phyloP scores from a whole-genome alignment of 139 green algal species.

The Chlamydomonas eustigma region DNA sequence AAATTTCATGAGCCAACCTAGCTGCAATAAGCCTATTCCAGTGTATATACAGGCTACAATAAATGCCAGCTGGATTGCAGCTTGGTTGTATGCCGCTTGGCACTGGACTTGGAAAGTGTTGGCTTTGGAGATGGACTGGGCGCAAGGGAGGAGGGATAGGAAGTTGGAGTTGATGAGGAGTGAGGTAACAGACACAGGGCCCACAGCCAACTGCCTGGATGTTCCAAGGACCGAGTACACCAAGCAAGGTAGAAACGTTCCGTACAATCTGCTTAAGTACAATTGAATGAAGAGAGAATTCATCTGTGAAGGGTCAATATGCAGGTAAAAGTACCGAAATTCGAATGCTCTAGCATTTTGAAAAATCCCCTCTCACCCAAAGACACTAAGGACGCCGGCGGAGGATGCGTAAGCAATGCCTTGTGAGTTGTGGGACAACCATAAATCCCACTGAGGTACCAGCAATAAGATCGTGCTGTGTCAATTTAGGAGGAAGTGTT shows the following conservation, averaged over 20 bases:
- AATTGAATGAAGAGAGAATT: no score
- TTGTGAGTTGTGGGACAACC: slow-evolving; percentile 62
- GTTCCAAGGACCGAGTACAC: slow-evolving; percentile 72
- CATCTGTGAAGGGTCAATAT: no score
- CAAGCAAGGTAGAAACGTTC: slow-evolving; percentile 73
- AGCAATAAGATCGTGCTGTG: slow-evolving; percentile 53
- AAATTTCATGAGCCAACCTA: slow-evolving; percentile 86
- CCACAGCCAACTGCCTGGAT: slow-evolving; percentile 30
- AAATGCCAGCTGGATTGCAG: slow-evolving; percentile 48
- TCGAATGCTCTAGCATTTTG: no score
- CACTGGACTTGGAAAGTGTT: slow-evolving; percentile 21
- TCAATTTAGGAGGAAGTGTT: not conserved
- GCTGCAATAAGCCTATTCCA: slow-evolving; percentile 61
- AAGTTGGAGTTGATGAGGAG: slow-evolving; percentile 27
- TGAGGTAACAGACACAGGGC: slow-evolving; percentile 29
- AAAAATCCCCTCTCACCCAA: no score
- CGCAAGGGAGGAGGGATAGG: slow-evolving; percentile 17
- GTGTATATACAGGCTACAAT: slow-evolving; percentile 74
- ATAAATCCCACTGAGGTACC: slow-evolving; percentile 71
- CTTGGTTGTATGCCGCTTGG: slow-evolving; percentile 24
- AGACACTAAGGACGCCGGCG: slow-evolving; percentile 66
- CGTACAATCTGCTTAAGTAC: no score
- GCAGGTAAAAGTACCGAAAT: no score
- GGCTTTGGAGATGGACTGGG: slow-evolving; percentile 20
- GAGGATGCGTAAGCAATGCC: slow-evolving; percentile 69